A percentile compares a stretch with the other conserved stretches of the same genome.
These are phyloP conservation scores for Vigna angularis DNA, from an alignment of 306 rosid species.

Conservation along the genomic window DNA sequence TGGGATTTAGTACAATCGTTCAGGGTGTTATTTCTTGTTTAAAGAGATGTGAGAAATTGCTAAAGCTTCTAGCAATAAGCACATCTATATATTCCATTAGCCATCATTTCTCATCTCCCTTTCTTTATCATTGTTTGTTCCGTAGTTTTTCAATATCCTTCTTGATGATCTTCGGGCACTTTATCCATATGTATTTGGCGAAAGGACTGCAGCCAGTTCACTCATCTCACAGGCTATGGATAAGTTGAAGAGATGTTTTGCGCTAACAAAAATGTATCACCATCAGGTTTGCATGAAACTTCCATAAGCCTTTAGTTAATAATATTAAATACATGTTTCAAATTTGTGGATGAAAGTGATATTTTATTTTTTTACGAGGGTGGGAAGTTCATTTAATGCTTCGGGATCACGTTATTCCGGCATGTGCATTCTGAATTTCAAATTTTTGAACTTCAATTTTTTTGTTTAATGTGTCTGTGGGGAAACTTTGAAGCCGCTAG, in stretches of 20 bases:
- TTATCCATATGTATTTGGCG: constrained; percentile 49
- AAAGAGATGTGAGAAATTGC: constrained; percentile 20
- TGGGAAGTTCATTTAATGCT: constrained; percentile 35
- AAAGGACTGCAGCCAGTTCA: constrained; percentile 46
- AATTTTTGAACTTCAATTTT: neutral
- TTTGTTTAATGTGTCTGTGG: neutral
- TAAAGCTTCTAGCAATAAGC: constrained; percentile 28
- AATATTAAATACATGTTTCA: neutral
- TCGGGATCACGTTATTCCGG: constrained; percentile 21
- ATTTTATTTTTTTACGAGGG: constrained; percentile 20
- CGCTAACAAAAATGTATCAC: constrained; percentile 64
- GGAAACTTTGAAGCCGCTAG: neutral
- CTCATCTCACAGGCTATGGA: constrained; percentile 57
- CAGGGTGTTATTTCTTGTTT: constrained; percentile 11
- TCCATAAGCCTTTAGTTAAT: constrained; percentile 13
- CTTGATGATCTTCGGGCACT: constrained; percentile 51
- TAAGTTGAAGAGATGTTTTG: constrained; percentile 56
- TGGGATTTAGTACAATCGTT: constrained; percentile 14
- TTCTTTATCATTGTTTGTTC: constrained; percentile 41
- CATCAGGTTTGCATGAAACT: constrained; percentile 68
- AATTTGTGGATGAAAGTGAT: neutral
- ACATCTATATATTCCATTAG: neutral
- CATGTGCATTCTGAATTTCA: constrained; percentile 13
- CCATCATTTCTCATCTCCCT: constrained; percentile 23
- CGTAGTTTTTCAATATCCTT: constrained; percentile 58